Base-by-base conservation (phyloP, 345 rosid genomes). In the Corchorus capsularis region DNA sequence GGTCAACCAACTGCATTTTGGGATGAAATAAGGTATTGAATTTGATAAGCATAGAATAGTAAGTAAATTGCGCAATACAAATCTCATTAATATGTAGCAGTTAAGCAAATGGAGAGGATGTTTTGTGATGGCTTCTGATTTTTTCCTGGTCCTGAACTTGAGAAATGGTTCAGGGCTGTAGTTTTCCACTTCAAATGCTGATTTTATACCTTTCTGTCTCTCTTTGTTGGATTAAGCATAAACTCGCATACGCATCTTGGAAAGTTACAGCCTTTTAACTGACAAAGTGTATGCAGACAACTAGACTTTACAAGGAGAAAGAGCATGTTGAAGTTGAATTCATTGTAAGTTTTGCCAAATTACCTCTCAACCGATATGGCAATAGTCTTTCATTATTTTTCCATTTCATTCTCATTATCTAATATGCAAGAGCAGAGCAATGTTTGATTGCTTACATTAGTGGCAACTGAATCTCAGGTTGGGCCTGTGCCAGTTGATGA, bases 261-360 rank as follows among this genome's bases (percentile, higher is more conserved):
- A 39, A 49, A 35, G 64, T 50, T 4, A 16, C 27, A 63, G 15
- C 63, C 64, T 75, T 79, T 37, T 35, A 50, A 39, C 35, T 69
- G 43, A 66, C 16, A 66, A 35, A 54, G 69, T 79, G 74, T 49
- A 8, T 78, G 85, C 91, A 95, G 99, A 79, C 89, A 72, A 87
- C 91, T 78, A 87, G 99, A 80, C 80, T 95, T 72, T 86, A 87
- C 97, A 92, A 86, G 81, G 92, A 80, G 76, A 92, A 86, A 82
- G 99, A 93, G 82, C 97, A 95, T 71, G 98, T 87, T 63, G 99
- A 95, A 90, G 93, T 93, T 16, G 99, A 95, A 84, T 95, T 93
- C 83, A 83, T 88, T 78, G 99, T 93, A 81, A 86, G 98, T 64
- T 82, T 80, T 50, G 27, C 10, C 60, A 72, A 53, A 47, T 68